A percentile compares a stretch with the other conserved stretches of the same genome.
These are phyloP conservation scores for Crucihimalaya himalaica DNA, from an alignment of 345 rosid genomes.

Conservation along the genomic window DNA sequence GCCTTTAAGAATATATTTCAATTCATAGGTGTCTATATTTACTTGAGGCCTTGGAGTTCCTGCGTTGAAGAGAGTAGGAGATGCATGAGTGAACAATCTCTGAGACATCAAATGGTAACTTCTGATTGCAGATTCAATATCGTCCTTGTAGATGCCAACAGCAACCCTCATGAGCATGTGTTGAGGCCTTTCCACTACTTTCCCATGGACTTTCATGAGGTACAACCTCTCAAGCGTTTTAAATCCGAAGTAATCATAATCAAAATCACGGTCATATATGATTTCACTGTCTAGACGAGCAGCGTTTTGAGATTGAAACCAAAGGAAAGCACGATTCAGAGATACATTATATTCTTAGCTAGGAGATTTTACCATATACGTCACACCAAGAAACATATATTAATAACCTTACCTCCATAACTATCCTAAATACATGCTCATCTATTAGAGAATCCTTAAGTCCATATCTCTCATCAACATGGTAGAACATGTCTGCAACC, in stretches of 20 bases:
- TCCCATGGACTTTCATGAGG: slow-evolving; percentile 77
- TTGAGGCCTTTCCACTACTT: slow-evolving; percentile 89
- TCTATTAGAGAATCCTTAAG: not conserved
- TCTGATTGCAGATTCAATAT: slow-evolving; percentile 68
- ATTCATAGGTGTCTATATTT: not conserved
- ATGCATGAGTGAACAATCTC: slow-evolving; percentile 95
- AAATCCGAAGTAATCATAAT: slow-evolving; percentile 91
- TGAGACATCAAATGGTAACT: slow-evolving; percentile 97
- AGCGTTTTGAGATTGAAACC: slow-evolving; percentile 68
- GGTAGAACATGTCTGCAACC: not conserved
- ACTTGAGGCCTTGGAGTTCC: slow-evolving; percentile 94
- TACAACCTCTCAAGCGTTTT: slow-evolving; percentile 93
- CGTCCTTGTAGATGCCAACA: slow-evolving; percentile 86
- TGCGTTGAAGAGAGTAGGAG: slow-evolving; percentile 89
- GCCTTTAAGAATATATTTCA: not conserved
- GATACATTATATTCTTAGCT: too few relatives aligned
- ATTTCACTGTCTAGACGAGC: slow-evolving; percentile 84
- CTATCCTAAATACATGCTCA: not conserved
- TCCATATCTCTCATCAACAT: not conserved
- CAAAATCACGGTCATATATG: slow-evolving; percentile 88
- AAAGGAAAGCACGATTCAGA: not conserved
- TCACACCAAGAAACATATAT: not conserved
- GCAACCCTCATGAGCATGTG: slow-evolving; percentile 97
- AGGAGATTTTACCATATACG: too few relatives aligned
- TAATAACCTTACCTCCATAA: not conserved